Conservation (phyloP, 1,284 basidiomycete species). For the Cystobasidium slooffiae region DNA sequence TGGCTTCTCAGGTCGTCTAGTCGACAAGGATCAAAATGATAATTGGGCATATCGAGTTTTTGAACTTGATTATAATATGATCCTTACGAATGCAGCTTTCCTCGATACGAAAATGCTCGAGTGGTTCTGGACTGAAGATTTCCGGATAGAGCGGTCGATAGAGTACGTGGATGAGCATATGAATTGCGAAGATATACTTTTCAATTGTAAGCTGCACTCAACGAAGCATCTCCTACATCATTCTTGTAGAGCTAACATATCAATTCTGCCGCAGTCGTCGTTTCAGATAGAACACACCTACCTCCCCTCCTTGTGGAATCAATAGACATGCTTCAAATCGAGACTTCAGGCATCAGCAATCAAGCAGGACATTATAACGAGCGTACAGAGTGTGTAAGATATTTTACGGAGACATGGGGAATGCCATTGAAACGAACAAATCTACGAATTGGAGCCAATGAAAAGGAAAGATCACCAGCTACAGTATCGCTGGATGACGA, state of each 20-base stretch:
- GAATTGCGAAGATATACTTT: slow-evolving; percentile 44
- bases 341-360: slow-evolving; percentile 31
- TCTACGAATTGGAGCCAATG: slow-evolving; percentile 13
- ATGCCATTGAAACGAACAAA: slow-evolving; percentile 27
- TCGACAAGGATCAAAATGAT: not conserved
- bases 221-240: not conserved
- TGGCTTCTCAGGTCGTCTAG: slow-evolving; percentile 21
- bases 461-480: slow-evolving; percentile 19
- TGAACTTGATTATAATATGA: slow-evolving; percentile 23
- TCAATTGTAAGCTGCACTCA: slow-evolving; percentile 33
- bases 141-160: slow-evolving; percentile 32
- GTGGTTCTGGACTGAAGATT: slow-evolving; percentile 42
- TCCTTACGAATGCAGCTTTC: slow-evolving; percentile 42
- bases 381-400: slow-evolving; percentile 27
- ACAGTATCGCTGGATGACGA: slow-evolving; percentile 2
- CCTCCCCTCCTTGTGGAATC: slow-evolving; percentile 32
- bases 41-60: slow-evolving; percentile 17
- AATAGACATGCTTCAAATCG: slow-evolving; percentile 15
- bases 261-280: slow-evolving; percentile 15
- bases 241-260: not conserved
- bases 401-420: slow-evolving; percentile 33
- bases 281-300: slow-evolving; percentile 32
- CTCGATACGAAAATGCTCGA: slow-evolving; percentile 36
- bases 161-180: slow-evolving; percentile 38
- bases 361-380: slow-evolving; percentile 34